These are phyloP conservation scores for Rehmannia glutinosa DNA, from an alignment of 257 asterid genomes.

Conservation along the genomic window DNA sequence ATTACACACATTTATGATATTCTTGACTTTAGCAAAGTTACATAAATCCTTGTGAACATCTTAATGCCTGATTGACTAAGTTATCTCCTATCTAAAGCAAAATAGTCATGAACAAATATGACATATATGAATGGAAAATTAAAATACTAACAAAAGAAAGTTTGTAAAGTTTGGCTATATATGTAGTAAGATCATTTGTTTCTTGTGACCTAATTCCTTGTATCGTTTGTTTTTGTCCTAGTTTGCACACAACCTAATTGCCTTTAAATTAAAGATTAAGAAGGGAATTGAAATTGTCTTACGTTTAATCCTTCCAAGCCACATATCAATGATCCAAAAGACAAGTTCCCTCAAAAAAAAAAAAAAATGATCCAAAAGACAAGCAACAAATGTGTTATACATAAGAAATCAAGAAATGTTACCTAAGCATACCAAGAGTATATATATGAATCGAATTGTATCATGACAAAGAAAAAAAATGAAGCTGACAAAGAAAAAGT, in stretches of 20 bases:
- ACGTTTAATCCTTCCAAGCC: slow-evolving; percentile 25
- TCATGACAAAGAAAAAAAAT: too few species aligned
- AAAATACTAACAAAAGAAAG: neutral
- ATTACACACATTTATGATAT: slow-evolving; percentile 18
- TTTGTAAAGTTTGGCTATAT: neutral
- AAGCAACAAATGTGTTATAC: slow-evolving; percentile 2
- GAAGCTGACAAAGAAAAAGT: too few species aligned
- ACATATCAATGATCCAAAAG: slow-evolving; percentile 11
- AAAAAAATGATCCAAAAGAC: slow-evolving; percentile 15
- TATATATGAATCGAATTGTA: too few species aligned
- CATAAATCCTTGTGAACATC: slow-evolving; percentile 15
- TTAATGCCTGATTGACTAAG: slow-evolving; percentile 29
- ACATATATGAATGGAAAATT: too few species aligned
- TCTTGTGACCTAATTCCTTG: slow-evolving; percentile 20
- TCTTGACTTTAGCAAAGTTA: slow-evolving; percentile 8
- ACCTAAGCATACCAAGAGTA: neutral
- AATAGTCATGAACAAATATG: neutral
- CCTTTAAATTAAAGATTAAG: slow-evolving; percentile 19
- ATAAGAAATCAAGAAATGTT: neutral
- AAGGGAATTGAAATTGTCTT: slow-evolving; percentile 2
- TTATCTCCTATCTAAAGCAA: neutral
- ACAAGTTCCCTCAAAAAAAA: too few species aligned
- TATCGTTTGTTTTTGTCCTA: slow-evolving; percentile 4
- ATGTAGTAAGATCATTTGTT: slow-evolving; percentile 16
- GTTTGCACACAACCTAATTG: slow-evolving; percentile 19